phyloP scores from a whole-genome alignment of 305 asterid species.

The Rubia peregrina region DNA sequence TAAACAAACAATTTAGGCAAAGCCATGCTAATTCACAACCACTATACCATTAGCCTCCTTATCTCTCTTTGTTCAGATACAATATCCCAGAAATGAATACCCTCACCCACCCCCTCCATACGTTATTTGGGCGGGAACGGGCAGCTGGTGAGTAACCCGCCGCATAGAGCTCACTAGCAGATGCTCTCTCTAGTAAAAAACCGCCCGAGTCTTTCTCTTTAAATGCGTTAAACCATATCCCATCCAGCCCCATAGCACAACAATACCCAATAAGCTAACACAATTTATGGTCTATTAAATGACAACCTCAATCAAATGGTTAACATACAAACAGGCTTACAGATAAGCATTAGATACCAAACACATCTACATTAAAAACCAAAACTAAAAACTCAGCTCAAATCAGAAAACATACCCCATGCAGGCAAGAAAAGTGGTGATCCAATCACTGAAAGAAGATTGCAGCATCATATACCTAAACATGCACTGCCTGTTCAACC shows the following conservation, averaged over 20 bases:
- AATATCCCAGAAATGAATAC: background rate
- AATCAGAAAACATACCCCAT: constrained; percentile 70
- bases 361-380: background rate
- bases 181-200: background rate
- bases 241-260: background rate
- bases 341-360: background rate
- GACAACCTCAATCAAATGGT: background rate
- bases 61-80: background rate
- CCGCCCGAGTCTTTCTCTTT: background rate
- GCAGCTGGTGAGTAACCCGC: too few relatives aligned
- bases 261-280: background rate
- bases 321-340: background rate
- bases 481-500: constrained; percentile 18
- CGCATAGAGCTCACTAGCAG: background rate
- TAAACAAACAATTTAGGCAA: background rate
- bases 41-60: background rate
- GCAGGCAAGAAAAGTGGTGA: constrained; percentile 58
- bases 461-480: constrained; percentile 45
- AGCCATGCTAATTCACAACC: background rate
- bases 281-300: background rate
- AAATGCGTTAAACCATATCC: background rate
- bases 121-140: background rate
- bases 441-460: constrained; percentile 61
- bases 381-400: constrained; percentile 6
- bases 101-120: background rate